Evolutionary conservation across 108 stramenopile species (phyloP).

Genomic region (Discostella stelligeroides): DNA sequence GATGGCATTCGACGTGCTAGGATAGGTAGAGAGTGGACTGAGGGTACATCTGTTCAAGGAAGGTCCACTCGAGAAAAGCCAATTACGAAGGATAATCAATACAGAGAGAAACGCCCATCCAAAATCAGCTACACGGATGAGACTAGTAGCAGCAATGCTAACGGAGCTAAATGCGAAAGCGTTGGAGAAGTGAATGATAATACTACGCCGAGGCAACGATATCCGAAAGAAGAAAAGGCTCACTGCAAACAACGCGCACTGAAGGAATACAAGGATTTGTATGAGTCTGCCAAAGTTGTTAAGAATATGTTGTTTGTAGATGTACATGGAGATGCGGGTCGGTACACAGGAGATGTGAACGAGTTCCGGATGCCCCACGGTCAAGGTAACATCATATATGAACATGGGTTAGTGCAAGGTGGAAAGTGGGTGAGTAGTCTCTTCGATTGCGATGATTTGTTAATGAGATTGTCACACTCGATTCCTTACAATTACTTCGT

Average conservation of each 20-base stretch:
- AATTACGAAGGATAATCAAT: background rate
- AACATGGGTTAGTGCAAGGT: constrained; percentile 38
- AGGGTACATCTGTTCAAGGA: too few species aligned
- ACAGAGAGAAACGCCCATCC: background rate
- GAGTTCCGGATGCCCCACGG: constrained; percentile 42
- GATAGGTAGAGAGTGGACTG: too few species aligned
- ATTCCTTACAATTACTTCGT: too few species aligned
- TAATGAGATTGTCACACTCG: too few species aligned
- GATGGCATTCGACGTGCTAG: too few species aligned
- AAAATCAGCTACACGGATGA: background rate
- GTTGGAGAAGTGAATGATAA: too few species aligned
- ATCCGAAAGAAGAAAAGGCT: too few species aligned
- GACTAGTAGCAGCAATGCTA: background rate
- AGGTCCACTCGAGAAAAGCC: background rate
- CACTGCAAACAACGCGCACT: constrained; percentile 16
- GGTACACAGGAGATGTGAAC: constrained; percentile 50
- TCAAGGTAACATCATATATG: constrained; percentile 32
- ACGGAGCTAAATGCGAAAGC: background rate
- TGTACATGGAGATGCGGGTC: constrained; percentile 35
- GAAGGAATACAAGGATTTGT: constrained; percentile 33
- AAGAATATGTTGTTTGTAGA: constrained; percentile 48
- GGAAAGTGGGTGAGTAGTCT: constrained; percentile 39
- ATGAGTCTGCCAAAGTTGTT: constrained; percentile 25
- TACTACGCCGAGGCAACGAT: too few species aligned
- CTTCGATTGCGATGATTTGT: background rate